Evolutionary conservation across 1,284 basidiomycete species (phyloP).

Genomic region (Ganoderma multipileum): DNA sequence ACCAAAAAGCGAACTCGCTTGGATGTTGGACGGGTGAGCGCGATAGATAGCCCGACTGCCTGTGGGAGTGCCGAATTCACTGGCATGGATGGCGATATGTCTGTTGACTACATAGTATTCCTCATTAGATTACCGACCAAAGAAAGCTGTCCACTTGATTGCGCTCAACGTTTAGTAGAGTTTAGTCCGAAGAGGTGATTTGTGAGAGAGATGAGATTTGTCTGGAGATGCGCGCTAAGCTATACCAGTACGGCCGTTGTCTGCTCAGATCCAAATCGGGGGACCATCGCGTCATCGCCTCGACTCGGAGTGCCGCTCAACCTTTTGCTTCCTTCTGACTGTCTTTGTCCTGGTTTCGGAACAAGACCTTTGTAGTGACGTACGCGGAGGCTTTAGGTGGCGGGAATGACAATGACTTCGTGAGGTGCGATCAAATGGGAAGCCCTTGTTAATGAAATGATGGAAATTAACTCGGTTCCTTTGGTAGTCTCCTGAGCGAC

Average conservation of each 20-base stretch:
- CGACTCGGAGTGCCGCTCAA: background rate
- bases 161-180: background rate
- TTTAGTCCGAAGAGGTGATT: background rate
- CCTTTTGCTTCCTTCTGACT: background rate
- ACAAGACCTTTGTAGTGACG: too few species aligned
- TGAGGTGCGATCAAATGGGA: background rate
- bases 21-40: too few species aligned
- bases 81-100: background rate
- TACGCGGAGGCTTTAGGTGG: background rate
- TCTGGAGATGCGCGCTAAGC: background rate
- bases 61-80: background rate
- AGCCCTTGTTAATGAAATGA: background rate
- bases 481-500: too few species aligned
- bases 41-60: too few species aligned
- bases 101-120: background rate
- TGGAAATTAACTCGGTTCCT: background rate
- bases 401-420: too few species aligned
- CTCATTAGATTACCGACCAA: slow-evolving; percentile 4
- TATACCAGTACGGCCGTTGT: background rate
- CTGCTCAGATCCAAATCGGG: background rate
- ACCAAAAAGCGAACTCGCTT: too few species aligned
- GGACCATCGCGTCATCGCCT: background rate
- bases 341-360: background rate
- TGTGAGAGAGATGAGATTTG: background rate
- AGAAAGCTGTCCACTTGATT: background rate